Base-by-base conservation (phyloP, 1,139 yeast species). In the Yamadazyma songkhlaensis region DNA sequence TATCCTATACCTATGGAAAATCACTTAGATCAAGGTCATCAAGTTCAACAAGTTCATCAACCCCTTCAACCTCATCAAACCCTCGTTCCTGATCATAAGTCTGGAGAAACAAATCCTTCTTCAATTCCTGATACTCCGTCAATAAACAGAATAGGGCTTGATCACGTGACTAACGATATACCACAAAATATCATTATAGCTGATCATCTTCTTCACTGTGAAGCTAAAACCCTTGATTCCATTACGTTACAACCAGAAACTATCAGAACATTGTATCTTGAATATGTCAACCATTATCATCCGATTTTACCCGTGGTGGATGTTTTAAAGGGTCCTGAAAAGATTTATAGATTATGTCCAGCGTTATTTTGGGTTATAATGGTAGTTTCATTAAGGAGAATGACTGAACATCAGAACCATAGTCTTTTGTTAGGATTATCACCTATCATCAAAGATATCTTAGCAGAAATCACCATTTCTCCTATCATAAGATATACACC, bases 341-440 rank as follows among this genome's bases (percentile, higher is more conserved):
- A 79, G 37, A 75, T 90, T 6, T 85, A 85, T 55, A 64, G 77
- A 43, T 68, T 85, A 11, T 87, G 96, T 44, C 96, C 97, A 0
- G 82, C 94, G 2, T 65, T 92, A 17, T 92, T 92, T 53, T 92
- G 98, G 98, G 92, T 92, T 0, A 82, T 92, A 14, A 81, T 90
- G 81, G 77, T 89, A 32, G 84, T 87, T 1, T 84, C 95, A 0
- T 66, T 89, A 29, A 71, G 97, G 46, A 62, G 89, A 35, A 72
- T 64, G 43, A 62, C 63, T 21, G 67, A 62, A 14, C 75, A 66
- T 35, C 36, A 55, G 3, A 60, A 72, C 35, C 68, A 53, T 37
- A 50, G 57, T 8, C 54, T 77, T 15, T 64, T 77, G 32, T 50
- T 83, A 52, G 67, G 72, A 25, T 63, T 90, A 36, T 78, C 92